These are phyloP conservation scores for Zygoascus tannicola DNA, from an alignment of 805 yeast species.

Conservation along the genomic window DNA sequence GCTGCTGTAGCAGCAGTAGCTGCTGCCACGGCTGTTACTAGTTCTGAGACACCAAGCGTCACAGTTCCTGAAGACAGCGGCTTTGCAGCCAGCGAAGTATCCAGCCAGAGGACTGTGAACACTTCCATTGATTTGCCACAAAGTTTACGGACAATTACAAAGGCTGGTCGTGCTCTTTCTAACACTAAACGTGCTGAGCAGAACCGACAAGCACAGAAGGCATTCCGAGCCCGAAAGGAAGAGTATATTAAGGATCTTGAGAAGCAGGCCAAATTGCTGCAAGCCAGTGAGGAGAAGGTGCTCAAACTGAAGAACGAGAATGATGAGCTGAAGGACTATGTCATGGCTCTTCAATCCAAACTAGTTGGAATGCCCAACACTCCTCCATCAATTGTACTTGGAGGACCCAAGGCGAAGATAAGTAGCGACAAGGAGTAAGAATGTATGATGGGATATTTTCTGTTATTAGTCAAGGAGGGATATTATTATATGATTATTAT, in stretches of 20 bases:
- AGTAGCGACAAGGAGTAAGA: background rate
- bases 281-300: constrained; percentile 52
- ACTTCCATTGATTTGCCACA: background rate
- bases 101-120: too few species aligned
- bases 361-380: constrained; percentile 38
- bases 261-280: constrained; percentile 53
- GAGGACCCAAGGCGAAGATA: background rate
- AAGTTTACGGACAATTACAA: too few species aligned
- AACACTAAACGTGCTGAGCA: constrained; percentile 82
- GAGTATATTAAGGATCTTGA: constrained; percentile 74
- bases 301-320: constrained; percentile 64
- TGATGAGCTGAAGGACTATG: constrained; percentile 61
- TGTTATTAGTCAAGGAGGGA: background rate
- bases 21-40: background rate
- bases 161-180: too few species aligned
- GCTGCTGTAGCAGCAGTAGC: background rate
- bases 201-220: constrained; percentile 85
- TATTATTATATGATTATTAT: background rate
- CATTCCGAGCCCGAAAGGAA: constrained; percentile 80
- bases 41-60: background rate
- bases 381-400: constrained; percentile 22
- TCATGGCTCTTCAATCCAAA: constrained; percentile 55
- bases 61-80: background rate
- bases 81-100: too few species aligned
- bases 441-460: background rate